Evolutionary conservation across 2,329 filamentous ascomycete genomes (phyloP).

Genomic region (Spiromastix sp.): DNA sequence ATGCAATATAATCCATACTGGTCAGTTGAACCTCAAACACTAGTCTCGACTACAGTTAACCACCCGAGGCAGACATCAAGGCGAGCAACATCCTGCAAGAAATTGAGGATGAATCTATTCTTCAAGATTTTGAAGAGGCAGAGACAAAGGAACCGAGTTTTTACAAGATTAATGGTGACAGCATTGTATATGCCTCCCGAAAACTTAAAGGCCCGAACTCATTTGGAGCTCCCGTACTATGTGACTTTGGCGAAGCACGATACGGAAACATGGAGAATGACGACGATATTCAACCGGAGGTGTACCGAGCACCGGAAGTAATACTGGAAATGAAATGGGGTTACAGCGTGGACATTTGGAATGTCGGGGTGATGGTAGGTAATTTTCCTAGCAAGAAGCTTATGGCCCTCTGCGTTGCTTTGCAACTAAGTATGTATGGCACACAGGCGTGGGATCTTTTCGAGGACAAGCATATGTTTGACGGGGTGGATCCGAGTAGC

Average conservation of each 20-base stretch:
- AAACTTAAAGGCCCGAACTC: conserved; percentile 15
- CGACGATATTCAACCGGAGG: conserved; percentile 14
- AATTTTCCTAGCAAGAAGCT: neutral
- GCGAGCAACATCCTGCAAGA: conserved; percentile 20
- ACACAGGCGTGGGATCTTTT: conserved; percentile 17
- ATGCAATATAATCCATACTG: conserved; percentile 17
- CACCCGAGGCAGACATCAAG: conserved; percentile 16
- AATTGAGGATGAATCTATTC: conserved; percentile 17
- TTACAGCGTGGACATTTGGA: conserved; percentile 20
- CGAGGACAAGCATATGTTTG: conserved; percentile 14
- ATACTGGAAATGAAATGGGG: conserved; percentile 16
- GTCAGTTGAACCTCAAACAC: conserved; percentile 9
- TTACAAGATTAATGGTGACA: conserved; percentile 14
- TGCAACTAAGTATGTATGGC: neutral
- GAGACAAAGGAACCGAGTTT: conserved; percentile 15
- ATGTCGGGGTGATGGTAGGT: conserved; percentile 15
- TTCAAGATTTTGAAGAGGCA: conserved; percentile 16
- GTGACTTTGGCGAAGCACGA: conserved; percentile 20
- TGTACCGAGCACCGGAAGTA: conserved; percentile 18
- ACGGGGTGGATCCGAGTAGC: conserved; percentile 11
- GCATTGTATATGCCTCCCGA: conserved; percentile 19
- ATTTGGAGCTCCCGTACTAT: conserved; percentile 16
- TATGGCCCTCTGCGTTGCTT: neutral
- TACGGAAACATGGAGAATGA: conserved; percentile 7
- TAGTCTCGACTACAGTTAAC: neutral